Base-by-base conservation (phyloP, 495 filamentous ascomycete species). In the Penicillium argentinense region DNA sequence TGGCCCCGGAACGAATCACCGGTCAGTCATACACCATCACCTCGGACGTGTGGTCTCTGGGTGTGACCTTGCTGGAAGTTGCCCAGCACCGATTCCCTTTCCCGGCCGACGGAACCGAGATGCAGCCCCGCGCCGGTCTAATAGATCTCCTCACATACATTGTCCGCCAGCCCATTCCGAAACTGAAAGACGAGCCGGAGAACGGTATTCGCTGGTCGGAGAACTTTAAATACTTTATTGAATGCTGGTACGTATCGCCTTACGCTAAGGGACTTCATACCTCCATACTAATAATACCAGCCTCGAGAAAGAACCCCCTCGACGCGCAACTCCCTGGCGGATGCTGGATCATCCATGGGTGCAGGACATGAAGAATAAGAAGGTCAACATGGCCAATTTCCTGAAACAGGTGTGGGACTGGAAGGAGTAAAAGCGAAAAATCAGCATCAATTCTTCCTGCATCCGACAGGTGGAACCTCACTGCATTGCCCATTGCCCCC, bases 301-400 rank as follows among this genome's bases (percentile, higher is more conserved):
- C 71, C 81, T 97, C 42, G 93, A 97, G 68, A 98, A 98, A 73
- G 91, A 98, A 61, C 84, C 85, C 19, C 72, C 72, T 47, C 83
- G 91, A 60, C 80, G 93, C 53, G 95, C 91, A 25, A 91, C 85
- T 39, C 93, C 93, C 26, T 97, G 95, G 93, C 87, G 91, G 50
- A 97, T 98, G 92, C 84, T 96, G 53, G 95, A 97, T 54, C 95
- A 98, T 75, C 93, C 93, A 6, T 98, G 93, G 93, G 92, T 98
- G 80, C 71, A 86, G 45, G 93, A 97, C 59, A 97, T 97, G 88
- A 85, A 84, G 54, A 79, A 80, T 42, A 97, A 96, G 77, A 88
- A 90, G 61, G 95, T 97, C 58, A 96, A 97, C 62, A 97, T 98
- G 90, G 82, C 82, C 34, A 83, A 88, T 60, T 98, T 96, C 70